Conservation (phyloP, 164 flowering plant genomes). For the Brasenia schreberi region DNA sequence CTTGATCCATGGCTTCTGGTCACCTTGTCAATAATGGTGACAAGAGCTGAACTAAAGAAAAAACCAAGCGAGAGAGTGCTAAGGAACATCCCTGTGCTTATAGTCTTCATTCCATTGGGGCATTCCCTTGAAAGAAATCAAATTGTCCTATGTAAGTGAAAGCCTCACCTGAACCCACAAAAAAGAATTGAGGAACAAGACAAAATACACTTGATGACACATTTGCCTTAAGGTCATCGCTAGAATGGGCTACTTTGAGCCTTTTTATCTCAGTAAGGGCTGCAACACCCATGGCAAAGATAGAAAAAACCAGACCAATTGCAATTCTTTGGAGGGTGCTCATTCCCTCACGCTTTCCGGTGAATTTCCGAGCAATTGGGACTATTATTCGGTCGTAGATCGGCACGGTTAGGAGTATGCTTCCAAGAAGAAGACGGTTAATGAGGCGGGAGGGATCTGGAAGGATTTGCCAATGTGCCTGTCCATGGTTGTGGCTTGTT, state of each 20-base stretch:
- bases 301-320: constrained; percentile 58
- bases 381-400: constrained; percentile 62
- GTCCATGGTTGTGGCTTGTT: constrained; percentile 58
- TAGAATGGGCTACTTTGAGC: constrained; percentile 33
- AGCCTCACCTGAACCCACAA: constrained; percentile 90
- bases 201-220: constrained; percentile 63
- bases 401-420: constrained; percentile 54
- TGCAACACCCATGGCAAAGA: constrained; percentile 71
- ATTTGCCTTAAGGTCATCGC: constrained; percentile 3
- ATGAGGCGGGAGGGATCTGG: constrained; percentile 84
- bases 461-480: constrained; percentile 47
- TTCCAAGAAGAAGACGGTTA: constrained; percentile 75
- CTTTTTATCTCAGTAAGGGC: constrained; percentile 56
- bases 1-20: constrained; percentile 6
- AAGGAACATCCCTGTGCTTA: constrained; percentile 97
- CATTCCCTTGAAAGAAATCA: constrained; percentile 90
- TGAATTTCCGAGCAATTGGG: constrained; percentile 73
- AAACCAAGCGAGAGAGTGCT: constrained; percentile 85
- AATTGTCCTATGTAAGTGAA: constrained; percentile 97
- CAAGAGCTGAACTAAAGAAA: constrained; percentile 81
- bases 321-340: constrained; percentile 63
- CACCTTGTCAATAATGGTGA: constrained; percentile 40
- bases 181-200: constrained; percentile 79
- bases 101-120: constrained; percentile 92
- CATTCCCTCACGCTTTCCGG: constrained; percentile 67